A percentile compares a stretch with the other conserved stretches of the same genome.
Conservation (phyloP, 1,139 yeast species). For the Kodamaea suecica region DNA sequence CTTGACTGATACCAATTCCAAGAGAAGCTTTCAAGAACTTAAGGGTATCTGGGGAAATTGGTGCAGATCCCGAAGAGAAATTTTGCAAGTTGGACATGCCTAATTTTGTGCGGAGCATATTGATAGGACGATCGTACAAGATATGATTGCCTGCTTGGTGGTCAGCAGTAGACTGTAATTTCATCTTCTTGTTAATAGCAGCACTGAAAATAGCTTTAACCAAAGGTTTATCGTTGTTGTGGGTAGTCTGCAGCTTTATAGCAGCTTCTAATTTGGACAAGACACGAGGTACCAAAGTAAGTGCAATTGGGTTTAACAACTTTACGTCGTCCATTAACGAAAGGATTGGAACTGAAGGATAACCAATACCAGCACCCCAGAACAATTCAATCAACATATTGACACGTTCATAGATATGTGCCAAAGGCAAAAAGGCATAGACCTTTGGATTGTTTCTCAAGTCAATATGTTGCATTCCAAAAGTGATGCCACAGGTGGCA, state of each 20-base stretch:
- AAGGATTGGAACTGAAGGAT: slow-evolving; percentile 37
- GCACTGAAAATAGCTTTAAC: slow-evolving; percentile 24
- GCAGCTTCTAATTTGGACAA: slow-evolving; percentile 24
- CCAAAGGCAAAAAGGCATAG: slow-evolving; percentile 56
- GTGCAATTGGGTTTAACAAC: slow-evolving; percentile 28
- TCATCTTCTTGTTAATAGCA: slow-evolving; percentile 32
- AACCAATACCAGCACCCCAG: slow-evolving; percentile 34
- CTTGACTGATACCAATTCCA: slow-evolving; percentile 39
- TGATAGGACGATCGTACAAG: slow-evolving; percentile 29
- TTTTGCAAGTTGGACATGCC: slow-evolving; percentile 32
- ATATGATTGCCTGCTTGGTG: slow-evolving; percentile 29
- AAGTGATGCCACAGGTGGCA: slow-evolving; percentile 27
- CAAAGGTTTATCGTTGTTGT: slow-evolving; percentile 40
- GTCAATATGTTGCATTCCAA: slow-evolving; percentile 15
- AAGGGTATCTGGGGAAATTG: slow-evolving; percentile 41
- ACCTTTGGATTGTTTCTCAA: slow-evolving; percentile 11
- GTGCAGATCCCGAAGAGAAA: slow-evolving; percentile 42
- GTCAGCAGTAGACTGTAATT: slow-evolving; percentile 28
- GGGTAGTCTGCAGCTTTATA: slow-evolving; percentile 20
- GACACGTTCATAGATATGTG: slow-evolving; percentile 63
- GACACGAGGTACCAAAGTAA: slow-evolving; percentile 25
- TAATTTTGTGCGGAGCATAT: slow-evolving; percentile 29
- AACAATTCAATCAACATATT: slow-evolving; percentile 26
- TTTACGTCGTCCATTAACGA: slow-evolving; percentile 39
- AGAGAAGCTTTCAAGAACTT: slow-evolving; percentile 40